Evolutionary conservation across 2,329 filamentous ascomycete genomes (phyloP), one percentile per base, ranked within the genome.

Genomic region (Fusarium nodosum): DNA sequence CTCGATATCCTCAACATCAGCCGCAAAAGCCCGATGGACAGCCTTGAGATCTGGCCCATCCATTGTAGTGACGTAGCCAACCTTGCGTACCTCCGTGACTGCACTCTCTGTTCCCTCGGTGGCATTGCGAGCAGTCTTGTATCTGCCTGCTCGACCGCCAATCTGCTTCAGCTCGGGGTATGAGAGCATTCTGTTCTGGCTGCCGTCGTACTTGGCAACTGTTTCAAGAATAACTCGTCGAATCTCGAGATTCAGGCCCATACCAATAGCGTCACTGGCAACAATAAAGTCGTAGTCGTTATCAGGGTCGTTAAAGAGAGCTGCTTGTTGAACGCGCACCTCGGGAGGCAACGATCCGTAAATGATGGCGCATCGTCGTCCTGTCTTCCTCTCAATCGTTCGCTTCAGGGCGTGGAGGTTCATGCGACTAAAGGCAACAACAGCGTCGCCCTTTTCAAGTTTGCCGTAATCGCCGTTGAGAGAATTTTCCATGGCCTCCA

Each of bases 251-350:
- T 99, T 99, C 24, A 99, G 83, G 2, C 97, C 96, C 95, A 99
- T 98, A 38, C 96, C 96, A 66, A 99, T 95, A 47, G 96, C 96
- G 80, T 97, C 94, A 73, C 93, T 97, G 11, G 97, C 96, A 28
- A 96, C 94, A 8, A 99, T 84, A 72, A 90, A 97, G 77, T 99
- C 96, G 77, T 97, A 99, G 63, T 97, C 94, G 77, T 97, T 99
- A 76, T 97, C 81, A 0, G 94, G 94, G 68, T 98, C 93, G 76
- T 99, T 99, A 84, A 99, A 99, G 0, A 98, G 84, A 18, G 89
- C 89, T 1, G 96, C 96, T 81, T 99, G 96, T 76, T 95, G 90
- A 5, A 94, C 93, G 66, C 96, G 88, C 41, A 95, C 97, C 78
- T 99, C 96, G 2, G 96, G 95, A 0, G 96, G 96, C 44, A 99